Conservation (phyloP, 2,329 filamentous ascomycete genomes). For the Diplodia sapinea region DNA sequence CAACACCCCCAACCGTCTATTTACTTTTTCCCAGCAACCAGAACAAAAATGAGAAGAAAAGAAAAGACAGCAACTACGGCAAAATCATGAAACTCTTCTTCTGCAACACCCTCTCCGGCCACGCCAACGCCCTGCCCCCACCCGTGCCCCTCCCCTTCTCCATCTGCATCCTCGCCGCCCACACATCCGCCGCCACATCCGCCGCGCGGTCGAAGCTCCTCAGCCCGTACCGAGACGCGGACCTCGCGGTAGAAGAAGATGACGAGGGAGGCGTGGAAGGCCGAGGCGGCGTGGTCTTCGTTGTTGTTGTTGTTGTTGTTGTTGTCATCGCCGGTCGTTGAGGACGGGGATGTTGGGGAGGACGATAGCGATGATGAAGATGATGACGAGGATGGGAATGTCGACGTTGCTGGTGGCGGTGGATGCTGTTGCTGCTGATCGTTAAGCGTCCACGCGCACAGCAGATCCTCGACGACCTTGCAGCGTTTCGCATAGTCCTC, state of each 20-base stretch:
- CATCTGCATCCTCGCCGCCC: background rate
- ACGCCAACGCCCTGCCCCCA: background rate
- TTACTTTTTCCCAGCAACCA: background rate
- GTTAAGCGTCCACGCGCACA: constrained; percentile 7
- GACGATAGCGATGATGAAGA: background rate
- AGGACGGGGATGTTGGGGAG: background rate
- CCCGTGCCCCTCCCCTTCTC: background rate
- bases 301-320: no score
- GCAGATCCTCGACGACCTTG: constrained; percentile 15
- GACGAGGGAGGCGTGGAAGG: constrained; percentile 19
- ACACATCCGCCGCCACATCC: constrained; percentile 6
- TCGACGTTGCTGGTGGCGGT: background rate
- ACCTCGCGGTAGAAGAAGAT: constrained; percentile 27
- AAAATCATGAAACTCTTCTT: constrained; percentile 25
- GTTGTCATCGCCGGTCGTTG: background rate
- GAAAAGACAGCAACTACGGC: background rate
- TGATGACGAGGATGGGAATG: background rate
- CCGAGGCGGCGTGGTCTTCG: constrained; percentile 4
- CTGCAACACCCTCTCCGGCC: constrained; percentile 18
- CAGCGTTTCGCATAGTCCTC: constrained; percentile 2
- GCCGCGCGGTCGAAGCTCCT: constrained; percentile 20
- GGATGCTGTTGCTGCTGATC: background rate
- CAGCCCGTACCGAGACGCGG: background rate
- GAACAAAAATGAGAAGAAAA: background rate
- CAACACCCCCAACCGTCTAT: background rate